A percentile compares a stretch with the other conserved stretches of the same genome.
Conservation (phyloP, 345 rosid species). For the Salix caprea region DNA sequence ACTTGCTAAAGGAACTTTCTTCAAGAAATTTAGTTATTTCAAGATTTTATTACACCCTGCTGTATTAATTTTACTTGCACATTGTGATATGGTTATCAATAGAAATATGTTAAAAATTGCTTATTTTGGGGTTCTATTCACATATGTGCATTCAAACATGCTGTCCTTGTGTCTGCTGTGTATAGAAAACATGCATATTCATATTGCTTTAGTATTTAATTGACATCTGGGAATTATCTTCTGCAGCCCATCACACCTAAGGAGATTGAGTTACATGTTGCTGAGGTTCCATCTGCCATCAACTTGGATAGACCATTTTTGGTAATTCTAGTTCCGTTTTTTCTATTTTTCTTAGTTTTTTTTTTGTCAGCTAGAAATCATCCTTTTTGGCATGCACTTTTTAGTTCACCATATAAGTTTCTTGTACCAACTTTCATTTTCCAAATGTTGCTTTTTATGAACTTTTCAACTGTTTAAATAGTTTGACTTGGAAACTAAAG, state of each 20-base stretch:
- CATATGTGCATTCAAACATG: background rate
- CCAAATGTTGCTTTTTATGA: background rate
- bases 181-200: background rate
- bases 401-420: background rate
- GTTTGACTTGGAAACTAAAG: conserved; percentile 24
- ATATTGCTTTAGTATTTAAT: conserved; percentile 2
- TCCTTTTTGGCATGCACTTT: background rate
- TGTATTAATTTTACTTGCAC: background rate
- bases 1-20: background rate
- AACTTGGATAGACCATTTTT: conserved; percentile 62
- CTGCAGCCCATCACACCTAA: conserved; percentile 60
- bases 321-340: conserved; percentile 35
- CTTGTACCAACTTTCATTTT: background rate
- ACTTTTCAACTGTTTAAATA: background rate
- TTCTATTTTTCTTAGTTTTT: background rate
- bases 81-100: background rate
- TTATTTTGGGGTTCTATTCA: background rate
- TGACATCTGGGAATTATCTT: conserved; percentile 10
- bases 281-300: conserved; percentile 56
- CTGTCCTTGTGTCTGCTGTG: background rate
- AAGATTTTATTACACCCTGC: background rate
- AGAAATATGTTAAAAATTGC: background rate
- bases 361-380: background rate
- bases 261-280: conserved; percentile 66
- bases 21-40: background rate